Percentiles rank a stretch among this genome's conserved stretches.
phyloP scores from a whole-genome alignment of 805 yeast species.

The Saccharomycopsis schoenii region DNA sequence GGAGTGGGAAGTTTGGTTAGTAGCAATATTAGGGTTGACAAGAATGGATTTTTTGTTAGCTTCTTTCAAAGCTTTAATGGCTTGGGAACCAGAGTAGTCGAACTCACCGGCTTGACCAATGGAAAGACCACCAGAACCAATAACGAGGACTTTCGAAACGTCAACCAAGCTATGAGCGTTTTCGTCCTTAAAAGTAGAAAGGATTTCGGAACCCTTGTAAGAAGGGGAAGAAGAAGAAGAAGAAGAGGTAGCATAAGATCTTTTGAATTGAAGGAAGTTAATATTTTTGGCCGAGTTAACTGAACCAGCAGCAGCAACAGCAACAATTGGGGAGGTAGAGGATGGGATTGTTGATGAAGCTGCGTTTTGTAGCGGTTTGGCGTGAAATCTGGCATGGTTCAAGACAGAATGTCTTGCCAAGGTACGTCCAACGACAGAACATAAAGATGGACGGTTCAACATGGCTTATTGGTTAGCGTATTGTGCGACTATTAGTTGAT shows the following conservation, averaged over 20 bases:
- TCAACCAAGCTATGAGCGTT: constrained; percentile 64
- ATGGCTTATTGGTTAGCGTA: neutral
- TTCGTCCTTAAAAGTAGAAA: constrained; percentile 47
- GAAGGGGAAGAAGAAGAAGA: neutral
- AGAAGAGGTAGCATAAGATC: constrained; percentile 7
- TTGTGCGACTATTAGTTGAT: no score
- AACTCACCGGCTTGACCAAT: constrained; percentile 99
- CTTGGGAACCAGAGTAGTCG: constrained; percentile 95
- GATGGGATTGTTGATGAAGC: neutral
- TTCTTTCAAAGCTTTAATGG: constrained; percentile 89
- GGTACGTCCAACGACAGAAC: neutral
- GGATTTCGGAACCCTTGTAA: constrained; percentile 56
- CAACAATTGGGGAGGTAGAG: neutral
- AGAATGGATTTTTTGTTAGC: constrained; percentile 77
- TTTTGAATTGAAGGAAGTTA: neutral
- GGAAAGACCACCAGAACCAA: constrained; percentile 95
- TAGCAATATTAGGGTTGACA: constrained; percentile 93
- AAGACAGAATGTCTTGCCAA: constrained; percentile 1
- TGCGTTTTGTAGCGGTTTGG: neutral
- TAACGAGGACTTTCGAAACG: constrained; percentile 76
- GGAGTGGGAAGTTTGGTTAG: constrained; percentile 92
- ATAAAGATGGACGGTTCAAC: neutral
- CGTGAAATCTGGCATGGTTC: neutral
- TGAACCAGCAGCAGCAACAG: constrained; percentile 3
- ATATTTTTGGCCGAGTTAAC: neutral